Percentiles rank a stretch among this genome's conserved stretches.
phyloP scores from a whole-genome alignment of 805 yeast genomes.

The Tetrapisispora nanseiensis region DNA sequence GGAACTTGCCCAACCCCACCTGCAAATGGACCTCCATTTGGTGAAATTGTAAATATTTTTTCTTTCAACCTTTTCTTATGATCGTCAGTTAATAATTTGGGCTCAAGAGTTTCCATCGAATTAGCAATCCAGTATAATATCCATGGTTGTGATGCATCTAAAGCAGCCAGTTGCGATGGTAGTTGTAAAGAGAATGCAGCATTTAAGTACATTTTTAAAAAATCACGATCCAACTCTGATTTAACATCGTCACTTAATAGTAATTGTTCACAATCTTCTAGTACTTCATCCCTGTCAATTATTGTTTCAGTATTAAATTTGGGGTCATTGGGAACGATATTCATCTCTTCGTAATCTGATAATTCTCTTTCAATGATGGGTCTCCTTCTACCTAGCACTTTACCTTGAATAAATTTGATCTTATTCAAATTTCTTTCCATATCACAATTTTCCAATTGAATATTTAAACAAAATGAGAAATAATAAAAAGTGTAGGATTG shows the following conservation, averaged over 20 bases:
- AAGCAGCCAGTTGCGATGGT: constrained; percentile 40
- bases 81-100: constrained; percentile 15
- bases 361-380: constrained; percentile 8
- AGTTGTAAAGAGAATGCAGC: constrained; percentile 35
- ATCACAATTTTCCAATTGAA: too few relatives aligned
- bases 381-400: constrained; percentile 19
- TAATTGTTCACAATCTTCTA: constrained; percentile 15
- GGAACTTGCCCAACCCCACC: constrained; percentile 80
- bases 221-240: constrained; percentile 15
- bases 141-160: constrained; percentile 94
- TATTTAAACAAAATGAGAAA: not conserved
- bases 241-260: constrained; percentile 1
- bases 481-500: too few relatives aligned
- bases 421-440: constrained; percentile 2
- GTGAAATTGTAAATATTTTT: constrained; percentile 26
- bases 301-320: constrained; percentile 26
- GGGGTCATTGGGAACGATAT: constrained; percentile 13
- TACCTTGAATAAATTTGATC: constrained; percentile 10
- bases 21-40: constrained; percentile 57
- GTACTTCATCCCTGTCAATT: constrained; percentile 17
- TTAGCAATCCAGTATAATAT: constrained; percentile 75
- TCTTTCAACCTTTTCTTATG: constrained; percentile 24
- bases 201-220: constrained; percentile 38
- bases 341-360: constrained; percentile 9
- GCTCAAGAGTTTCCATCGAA: constrained; percentile 36